Conservation (phyloP, 192 early-diverging fungal genomes). For the Podila horticola region DNA sequence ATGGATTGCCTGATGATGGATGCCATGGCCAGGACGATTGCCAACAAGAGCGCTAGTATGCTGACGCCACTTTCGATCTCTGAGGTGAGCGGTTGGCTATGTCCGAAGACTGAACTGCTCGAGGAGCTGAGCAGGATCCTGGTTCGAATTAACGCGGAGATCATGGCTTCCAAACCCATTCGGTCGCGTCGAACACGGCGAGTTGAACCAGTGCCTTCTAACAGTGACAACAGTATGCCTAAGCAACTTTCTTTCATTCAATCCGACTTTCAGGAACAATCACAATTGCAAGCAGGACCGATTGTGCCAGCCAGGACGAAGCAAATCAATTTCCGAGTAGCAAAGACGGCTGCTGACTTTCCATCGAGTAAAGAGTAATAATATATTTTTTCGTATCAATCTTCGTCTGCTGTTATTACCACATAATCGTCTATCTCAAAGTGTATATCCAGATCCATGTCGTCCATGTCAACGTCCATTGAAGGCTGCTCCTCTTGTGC, state of each 20-base stretch:
- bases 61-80: not conserved
- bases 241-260: not conserved
- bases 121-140: slow-evolving; percentile 1
- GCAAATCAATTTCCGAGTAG: no score
- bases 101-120: not conserved
- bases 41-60: not conserved
- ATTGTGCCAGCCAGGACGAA: no score
- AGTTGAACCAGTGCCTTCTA: not conserved
- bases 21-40: not conserved
- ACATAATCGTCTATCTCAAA: not conserved
- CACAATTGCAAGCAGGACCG: no score
- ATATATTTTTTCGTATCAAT: not conserved
- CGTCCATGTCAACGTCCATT: no score
- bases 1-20: not conserved
- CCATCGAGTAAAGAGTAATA: not conserved
- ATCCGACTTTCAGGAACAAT: no score
- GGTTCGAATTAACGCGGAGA: not conserved
- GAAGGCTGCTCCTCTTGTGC: no score
- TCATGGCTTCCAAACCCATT: not conserved
- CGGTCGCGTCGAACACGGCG: not conserved
- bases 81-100: not conserved
- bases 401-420: not conserved
- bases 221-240: not conserved
- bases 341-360: no score
- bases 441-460: no score